phyloP scores from a whole-genome alignment of 2,329 filamentous ascomycete genomes.

The Aureobasidium namibiae region DNA sequence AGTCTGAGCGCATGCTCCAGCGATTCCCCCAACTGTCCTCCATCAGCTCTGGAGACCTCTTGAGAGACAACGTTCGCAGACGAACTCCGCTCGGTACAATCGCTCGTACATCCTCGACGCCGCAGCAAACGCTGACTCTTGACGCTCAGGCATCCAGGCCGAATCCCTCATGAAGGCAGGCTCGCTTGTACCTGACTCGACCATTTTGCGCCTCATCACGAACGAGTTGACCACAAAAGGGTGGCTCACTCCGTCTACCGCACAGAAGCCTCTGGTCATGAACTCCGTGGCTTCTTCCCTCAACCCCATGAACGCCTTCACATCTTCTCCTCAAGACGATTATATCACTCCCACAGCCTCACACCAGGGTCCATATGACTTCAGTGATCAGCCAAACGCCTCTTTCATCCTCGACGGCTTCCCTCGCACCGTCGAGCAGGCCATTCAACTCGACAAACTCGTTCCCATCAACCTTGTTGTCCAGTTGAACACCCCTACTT shows the following conservation, averaged over 20 bases:
- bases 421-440: constrained; percentile 78
- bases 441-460: constrained; percentile 64
- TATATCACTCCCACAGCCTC: constrained; percentile 31
- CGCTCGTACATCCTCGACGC: neutral
- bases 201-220: constrained; percentile 88
- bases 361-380: constrained; percentile 32
- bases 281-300: constrained; percentile 28
- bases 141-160: constrained; percentile 73
- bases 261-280: constrained; percentile 33
- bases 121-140: neutral
- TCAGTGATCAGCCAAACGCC: constrained; percentile 62
- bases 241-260: constrained; percentile 55
- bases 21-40: constrained; percentile 83
- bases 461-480: constrained; percentile 94
- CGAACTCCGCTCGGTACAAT: constrained; percentile 70
- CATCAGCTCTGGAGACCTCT: constrained; percentile 87
- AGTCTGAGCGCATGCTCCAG: constrained; percentile 78
- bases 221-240: constrained; percentile 78
- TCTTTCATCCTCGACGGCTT: constrained; percentile 97
- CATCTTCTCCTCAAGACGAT: constrained; percentile 27
- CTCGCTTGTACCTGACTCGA: constrained; percentile 79
- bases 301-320: neutral
- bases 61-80: constrained; percentile 86
- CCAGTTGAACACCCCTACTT: constrained; percentile 73
- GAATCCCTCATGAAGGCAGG: constrained; percentile 82